Conservation (phyloP, 495 filamentous ascomycete species). For the Penicillium cosmopolitanum region DNA sequence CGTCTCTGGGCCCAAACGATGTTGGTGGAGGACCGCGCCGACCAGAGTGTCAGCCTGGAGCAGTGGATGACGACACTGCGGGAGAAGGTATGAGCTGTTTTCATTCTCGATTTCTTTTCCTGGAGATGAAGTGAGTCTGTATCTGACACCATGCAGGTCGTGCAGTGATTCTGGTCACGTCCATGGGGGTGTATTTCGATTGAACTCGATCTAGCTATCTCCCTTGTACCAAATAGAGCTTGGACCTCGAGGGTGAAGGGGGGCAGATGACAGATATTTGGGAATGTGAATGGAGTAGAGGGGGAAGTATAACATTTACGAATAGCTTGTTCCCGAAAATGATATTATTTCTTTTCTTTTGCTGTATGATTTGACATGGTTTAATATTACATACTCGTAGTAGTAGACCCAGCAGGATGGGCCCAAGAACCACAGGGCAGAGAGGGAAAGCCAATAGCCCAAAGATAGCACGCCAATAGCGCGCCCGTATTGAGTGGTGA, state of each 20-base stretch:
- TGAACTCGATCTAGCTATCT: not conserved
- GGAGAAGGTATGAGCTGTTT: constrained; percentile 81
- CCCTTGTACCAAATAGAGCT: constrained; percentile 7
- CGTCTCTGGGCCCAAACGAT: constrained; percentile 97
- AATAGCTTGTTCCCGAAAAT: constrained; percentile 7
- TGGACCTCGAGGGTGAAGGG: not conserved
- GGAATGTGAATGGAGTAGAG: not conserved
- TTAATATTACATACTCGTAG: too few relatives aligned
- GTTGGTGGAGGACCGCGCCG: constrained; percentile 92
- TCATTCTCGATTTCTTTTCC: constrained; percentile 1
- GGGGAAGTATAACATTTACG: not conserved
- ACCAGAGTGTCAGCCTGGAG: constrained; percentile 86
- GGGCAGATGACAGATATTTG: not conserved
- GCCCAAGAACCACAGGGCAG: too few relatives aligned
- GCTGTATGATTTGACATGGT: not conserved
- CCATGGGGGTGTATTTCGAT: not conserved
- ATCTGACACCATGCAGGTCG: constrained; percentile 21
- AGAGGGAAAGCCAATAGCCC: not conserved
- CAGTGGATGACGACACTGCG: constrained; percentile 92
- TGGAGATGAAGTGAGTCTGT: not conserved
- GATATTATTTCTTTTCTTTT: not conserved
- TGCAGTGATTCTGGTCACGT: constrained; percentile 25
- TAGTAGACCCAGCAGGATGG: too few relatives aligned
- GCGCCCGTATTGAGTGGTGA: constrained; percentile 4
- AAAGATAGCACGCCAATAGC: constrained; percentile 7